Conservation (phyloP, 352 stramenopile species). For the Nothophytophthora sp. region DNA sequence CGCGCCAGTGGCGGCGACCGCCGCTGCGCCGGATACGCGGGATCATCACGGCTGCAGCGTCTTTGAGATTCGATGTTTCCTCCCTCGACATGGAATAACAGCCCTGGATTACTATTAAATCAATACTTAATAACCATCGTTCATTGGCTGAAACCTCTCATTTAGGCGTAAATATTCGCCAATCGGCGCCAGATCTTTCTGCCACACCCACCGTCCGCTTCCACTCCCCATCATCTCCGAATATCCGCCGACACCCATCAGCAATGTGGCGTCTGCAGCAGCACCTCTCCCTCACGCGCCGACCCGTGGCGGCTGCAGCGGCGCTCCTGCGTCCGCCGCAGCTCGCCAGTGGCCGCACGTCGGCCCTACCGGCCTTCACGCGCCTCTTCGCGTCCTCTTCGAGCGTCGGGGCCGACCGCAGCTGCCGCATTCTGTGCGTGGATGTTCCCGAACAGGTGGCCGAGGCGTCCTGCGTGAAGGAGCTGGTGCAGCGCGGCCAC, state of each 20-base stretch:
- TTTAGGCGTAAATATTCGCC: conserved; percentile 3
- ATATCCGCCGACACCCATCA: not conserved
- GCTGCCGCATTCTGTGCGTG: conserved; percentile 61
- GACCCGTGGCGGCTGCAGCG: conserved; percentile 4
- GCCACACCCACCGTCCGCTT: too few species aligned
- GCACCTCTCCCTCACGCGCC: conserved; percentile 15
- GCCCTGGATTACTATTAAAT: not conserved
- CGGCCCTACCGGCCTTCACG: not conserved
- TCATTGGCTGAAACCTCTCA: conserved; percentile 9
- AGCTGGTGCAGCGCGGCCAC: conserved; percentile 75
- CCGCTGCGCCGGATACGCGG: not conserved
- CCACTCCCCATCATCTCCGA: conserved; percentile 6
- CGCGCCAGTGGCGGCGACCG: conserved; percentile 9
- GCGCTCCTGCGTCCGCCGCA: not conserved
- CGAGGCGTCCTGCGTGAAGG: conserved; percentile 56
- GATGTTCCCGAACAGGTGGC: conserved; percentile 51
- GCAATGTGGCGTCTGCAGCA: conserved; percentile 14
- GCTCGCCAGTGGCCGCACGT: not conserved
- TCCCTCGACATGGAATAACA: not conserved
- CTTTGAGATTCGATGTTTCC: not conserved
- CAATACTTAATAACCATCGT: not conserved
- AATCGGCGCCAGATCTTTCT: not conserved
- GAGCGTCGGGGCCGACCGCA: conserved; percentile 1
- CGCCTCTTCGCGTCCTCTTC: conserved; percentile 17
- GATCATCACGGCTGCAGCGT: not conserved